phyloP scores from a whole-genome alignment of 441 rosid species.

The Populus trichocarpa region DNA sequence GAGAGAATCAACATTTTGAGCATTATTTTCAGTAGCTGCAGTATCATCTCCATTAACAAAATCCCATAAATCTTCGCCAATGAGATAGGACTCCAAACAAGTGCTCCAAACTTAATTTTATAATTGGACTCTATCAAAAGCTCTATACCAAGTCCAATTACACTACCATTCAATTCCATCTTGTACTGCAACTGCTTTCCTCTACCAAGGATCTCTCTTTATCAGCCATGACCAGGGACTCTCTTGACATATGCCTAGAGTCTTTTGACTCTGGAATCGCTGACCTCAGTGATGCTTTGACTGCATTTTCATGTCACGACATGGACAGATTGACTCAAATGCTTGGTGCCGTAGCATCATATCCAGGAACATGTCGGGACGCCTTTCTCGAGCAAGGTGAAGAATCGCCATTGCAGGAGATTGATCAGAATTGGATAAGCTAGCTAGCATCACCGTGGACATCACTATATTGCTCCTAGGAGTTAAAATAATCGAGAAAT shows the following conservation, averaged over 20 bases:
- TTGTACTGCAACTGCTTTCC: not conserved
- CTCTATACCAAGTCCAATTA: not conserved
- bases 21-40: not conserved
- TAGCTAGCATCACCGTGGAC: slow-evolving; percentile 35
- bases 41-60: not conserved
- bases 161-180: not conserved
- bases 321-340: slow-evolving; percentile 8
- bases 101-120: not conserved
- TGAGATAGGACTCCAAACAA: not conserved
- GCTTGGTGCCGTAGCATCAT: slow-evolving; percentile 20
- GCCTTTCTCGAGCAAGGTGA: slow-evolving; percentile 13
- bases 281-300: slow-evolving; percentile 12
- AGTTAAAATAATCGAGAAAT: not conserved
- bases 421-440: slow-evolving; percentile 18
- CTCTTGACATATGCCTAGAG: slow-evolving; percentile 24
- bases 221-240: not conserved
- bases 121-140: not conserved
- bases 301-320: slow-evolving; percentile 15
- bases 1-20: not conserved
- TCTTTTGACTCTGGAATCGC: slow-evolving; percentile 21
- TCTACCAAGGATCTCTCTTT: not conserved
- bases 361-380: slow-evolving; percentile 22
- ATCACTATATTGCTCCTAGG: slow-evolving; percentile 17
- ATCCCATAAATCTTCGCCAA: not conserved
- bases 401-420: slow-evolving; percentile 18